Evolutionary conservation across 1,284 basidiomycete species (phyloP).

Genomic region (Puccinia coronata): DNA sequence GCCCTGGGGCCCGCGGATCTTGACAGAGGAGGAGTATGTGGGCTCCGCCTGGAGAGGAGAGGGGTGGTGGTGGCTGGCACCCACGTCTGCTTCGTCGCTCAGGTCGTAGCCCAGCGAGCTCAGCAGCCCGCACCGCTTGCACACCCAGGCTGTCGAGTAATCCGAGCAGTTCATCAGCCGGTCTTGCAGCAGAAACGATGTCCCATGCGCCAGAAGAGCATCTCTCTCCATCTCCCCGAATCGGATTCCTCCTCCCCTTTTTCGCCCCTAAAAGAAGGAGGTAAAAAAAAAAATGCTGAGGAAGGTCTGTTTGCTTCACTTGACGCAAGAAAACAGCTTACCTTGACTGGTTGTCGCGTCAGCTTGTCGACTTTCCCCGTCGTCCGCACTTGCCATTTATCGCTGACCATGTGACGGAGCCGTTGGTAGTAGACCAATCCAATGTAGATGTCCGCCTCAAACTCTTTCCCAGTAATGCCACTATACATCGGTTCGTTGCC

Average conservation of each 20-base stretch:
- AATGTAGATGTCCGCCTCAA: slow-evolving; percentile 96
- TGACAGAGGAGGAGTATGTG: slow-evolving; percentile 59
- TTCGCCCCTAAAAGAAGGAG: slow-evolving; percentile 73
- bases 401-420: slow-evolving; percentile 97
- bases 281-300: slow-evolving; percentile 6
- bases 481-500: slow-evolving; percentile 99
- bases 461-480: slow-evolving; percentile 97
- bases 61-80: slow-evolving; percentile 59
- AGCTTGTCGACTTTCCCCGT: slow-evolving; percentile 94
- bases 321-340: slow-evolving; percentile 58
- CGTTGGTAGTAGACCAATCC: slow-evolving; percentile 99
- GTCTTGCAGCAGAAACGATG: slow-evolving; percentile 96
- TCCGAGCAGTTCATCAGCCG: slow-evolving; percentile 99
- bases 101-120: slow-evolving; percentile 94
- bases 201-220: slow-evolving; percentile 95
- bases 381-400: slow-evolving; percentile 99
- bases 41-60: slow-evolving; percentile 60
- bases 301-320: neutral
- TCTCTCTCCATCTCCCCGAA: slow-evolving; percentile 99
- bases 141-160: slow-evolving; percentile 98
- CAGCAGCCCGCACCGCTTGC: slow-evolving; percentile 89
- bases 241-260: slow-evolving; percentile 96
- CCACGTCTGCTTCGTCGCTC: slow-evolving; percentile 65
- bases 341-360: slow-evolving; percentile 96
- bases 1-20: slow-evolving; percentile 65